Conservation (phyloP, 306 rosid genomes). For the Parietaria judaica region DNA sequence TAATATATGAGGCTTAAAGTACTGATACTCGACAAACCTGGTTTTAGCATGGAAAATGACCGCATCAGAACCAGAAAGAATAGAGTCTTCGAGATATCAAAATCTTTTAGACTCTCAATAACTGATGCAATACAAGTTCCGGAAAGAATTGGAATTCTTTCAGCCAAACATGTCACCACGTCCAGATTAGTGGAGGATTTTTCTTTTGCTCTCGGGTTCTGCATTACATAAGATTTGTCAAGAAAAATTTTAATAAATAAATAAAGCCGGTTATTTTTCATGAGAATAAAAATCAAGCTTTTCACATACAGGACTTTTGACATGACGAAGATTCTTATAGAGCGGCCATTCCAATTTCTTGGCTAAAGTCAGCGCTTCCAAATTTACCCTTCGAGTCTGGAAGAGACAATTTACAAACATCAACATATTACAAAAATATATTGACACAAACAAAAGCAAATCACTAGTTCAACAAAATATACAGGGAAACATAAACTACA, state of each 20-base stretch:
- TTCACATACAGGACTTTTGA: constrained; percentile 38
- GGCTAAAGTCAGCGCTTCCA: constrained; percentile 55
- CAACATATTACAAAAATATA: background rate
- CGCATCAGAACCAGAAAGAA: constrained; percentile 56
- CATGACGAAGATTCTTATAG: constrained; percentile 43
- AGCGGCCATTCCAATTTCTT: constrained; percentile 66
- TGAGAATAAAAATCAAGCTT: background rate
- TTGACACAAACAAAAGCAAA: background rate
- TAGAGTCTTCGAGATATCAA: constrained; percentile 53
- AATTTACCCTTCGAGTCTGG: constrained; percentile 67
- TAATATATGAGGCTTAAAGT: too few relatives aligned
- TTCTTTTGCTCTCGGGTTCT: constrained; percentile 35
- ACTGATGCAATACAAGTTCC: constrained; percentile 52
- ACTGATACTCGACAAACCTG: too few relatives aligned
- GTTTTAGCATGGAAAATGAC: constrained; percentile 26
- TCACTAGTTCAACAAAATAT: background rate
- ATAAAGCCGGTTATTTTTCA: background rate
- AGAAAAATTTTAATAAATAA: too few relatives aligned
- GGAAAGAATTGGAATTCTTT: constrained; percentile 41
- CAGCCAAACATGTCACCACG: constrained; percentile 53
- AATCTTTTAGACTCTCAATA: constrained; percentile 37
- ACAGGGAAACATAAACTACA: background rate
- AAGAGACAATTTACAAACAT: constrained; percentile 2
- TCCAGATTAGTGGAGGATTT: constrained; percentile 54
- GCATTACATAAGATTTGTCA: constrained; percentile 10